Base-by-base conservation (phyloP, 768 basidiomycete species). In the Mycena albidolilacea region DNA sequence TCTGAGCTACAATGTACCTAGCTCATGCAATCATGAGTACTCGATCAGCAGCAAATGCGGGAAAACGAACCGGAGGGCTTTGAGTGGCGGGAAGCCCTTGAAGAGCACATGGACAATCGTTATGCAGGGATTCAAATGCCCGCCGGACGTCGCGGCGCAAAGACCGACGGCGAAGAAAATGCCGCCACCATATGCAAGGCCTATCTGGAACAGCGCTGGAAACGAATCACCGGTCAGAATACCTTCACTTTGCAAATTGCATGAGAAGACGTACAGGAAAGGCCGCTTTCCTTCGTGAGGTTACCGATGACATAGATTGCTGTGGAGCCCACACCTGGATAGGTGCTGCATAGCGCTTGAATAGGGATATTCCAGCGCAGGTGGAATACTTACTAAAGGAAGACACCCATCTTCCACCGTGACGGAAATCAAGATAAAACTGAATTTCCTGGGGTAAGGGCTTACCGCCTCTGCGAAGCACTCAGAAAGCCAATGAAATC, bases 1-100 rank as follows among this genome's bases (percentile, higher is more conserved):
- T 85, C 77, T 95, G 93, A 0, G 91, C 88, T 15, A 87, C 46
- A 70, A 93, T 91, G 77, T 92, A 93, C 80, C 91, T 92, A 5
- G 46, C 11, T 15, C 41, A 43, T 6, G 19, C 46, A 7, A 52
- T 55, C 11, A 15, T 61, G 23, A 44, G 21, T 43, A 23, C 19
- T 61, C 44, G 46, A 64, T 41, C 2, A 41, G 38, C 5, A 44
- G 8, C 7, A n/a, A 54, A 35, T 48, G 46, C 46, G 41, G 37
- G 9, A 21, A 72, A 41, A 77, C 82, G 70, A 48, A 91, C 91
- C 88, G 82, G 37, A 82, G 57, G 5, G 87, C 91, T 69, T 90
- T 92, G 59, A 77, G 63, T 12, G 79, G 65, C 1, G 92, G 90
- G 79, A 92, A 90, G 0, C 86, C 86, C 71, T 82, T 88, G 84